Conservation (phyloP, 1,284 basidiomycete species). For the Sparassis latifolia region DNA sequence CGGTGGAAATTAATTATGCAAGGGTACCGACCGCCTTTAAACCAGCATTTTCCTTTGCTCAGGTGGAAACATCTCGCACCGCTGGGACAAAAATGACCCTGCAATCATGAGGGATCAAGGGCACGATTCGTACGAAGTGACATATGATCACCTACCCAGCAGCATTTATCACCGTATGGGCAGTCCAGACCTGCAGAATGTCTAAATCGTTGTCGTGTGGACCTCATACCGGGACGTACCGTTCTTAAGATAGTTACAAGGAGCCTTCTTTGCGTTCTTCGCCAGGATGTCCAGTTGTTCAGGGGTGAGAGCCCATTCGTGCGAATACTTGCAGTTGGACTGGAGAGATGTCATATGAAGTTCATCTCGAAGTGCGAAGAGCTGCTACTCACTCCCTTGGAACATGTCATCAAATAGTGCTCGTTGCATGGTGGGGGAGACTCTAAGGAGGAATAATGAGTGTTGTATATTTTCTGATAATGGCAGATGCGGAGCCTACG, state of each 20-base stretch:
- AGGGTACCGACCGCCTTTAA: slow-evolving; percentile 60
- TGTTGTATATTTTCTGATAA: not conserved
- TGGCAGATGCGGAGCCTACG: slow-evolving; percentile 19
- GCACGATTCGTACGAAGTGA: not conserved
- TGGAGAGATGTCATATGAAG: slow-evolving; percentile 20
- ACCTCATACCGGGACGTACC: slow-evolving; percentile 32
- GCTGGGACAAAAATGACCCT: slow-evolving; percentile 74
- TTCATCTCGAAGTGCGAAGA: not conserved
- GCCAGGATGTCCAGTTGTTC: slow-evolving; percentile 63
- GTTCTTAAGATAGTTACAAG: slow-evolving; percentile 74
- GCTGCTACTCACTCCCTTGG: slow-evolving; percentile 54
- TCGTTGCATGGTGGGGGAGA: slow-evolving; percentile 77
- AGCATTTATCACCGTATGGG: slow-evolving; percentile 64
- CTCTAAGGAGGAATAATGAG: slow-evolving; percentile 32
- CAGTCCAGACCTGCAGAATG: slow-evolving; percentile 51
- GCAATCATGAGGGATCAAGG: not conserved
- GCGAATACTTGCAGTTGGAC: slow-evolving; percentile 73
- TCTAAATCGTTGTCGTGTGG: not conserved
- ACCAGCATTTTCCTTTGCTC: slow-evolving; percentile 69
- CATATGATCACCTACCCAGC: slow-evolving; percentile 36
- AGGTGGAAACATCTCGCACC: slow-evolving; percentile 47
- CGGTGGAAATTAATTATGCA: not conserved
- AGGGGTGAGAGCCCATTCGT: slow-evolving; percentile 62
- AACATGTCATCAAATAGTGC: slow-evolving; percentile 71
- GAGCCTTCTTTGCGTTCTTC: slow-evolving; percentile 72